These are phyloP conservation scores for Rosa rugosa DNA, from an alignment of 306 rosid genomes.

Conservation along the genomic window DNA sequence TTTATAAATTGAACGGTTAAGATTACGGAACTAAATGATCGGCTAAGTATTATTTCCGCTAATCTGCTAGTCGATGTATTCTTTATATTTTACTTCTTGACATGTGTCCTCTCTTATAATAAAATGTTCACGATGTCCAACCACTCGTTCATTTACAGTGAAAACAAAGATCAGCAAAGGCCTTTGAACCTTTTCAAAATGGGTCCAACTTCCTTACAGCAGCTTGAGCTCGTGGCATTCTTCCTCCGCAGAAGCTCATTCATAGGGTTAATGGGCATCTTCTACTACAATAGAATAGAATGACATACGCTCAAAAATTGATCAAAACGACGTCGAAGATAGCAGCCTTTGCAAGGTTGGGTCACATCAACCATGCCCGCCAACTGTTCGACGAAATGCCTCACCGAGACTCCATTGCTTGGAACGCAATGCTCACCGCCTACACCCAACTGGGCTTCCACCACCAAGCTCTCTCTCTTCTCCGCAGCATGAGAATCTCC, in stretches of 20 bases:
- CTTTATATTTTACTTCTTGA: too few relatives aligned
- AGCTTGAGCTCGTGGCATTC: not conserved
- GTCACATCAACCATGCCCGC: constrained; percentile 58
- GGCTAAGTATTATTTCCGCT: too few relatives aligned
- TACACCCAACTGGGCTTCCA: constrained; percentile 55
- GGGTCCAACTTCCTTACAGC: not conserved
- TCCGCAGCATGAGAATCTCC: constrained; percentile 49
- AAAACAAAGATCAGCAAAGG: too few relatives aligned
- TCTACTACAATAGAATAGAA: constrained; percentile 23
- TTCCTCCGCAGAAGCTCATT: not conserved
- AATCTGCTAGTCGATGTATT: too few relatives aligned
- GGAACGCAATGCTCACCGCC: constrained; percentile 75
- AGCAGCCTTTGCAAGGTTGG: constrained; percentile 27
- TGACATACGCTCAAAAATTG: constrained; percentile 46
- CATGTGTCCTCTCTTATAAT: too few relatives aligned
- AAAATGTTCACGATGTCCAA: too few relatives aligned
- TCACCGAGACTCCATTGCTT: constrained; percentile 56
- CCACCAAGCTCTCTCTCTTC: constrained; percentile 51
- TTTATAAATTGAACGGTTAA: too few relatives aligned
- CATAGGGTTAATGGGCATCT: not conserved
- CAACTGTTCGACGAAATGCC: constrained; percentile 68
- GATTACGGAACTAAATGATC: too few relatives aligned
- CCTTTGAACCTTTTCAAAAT: too few relatives aligned
- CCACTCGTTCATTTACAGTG: too few relatives aligned
- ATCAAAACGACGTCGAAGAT: constrained; percentile 56